Base-by-base conservation (phyloP, 2,329 filamentous ascomycete genomes). In the Tolypocladium nubicola region DNA sequence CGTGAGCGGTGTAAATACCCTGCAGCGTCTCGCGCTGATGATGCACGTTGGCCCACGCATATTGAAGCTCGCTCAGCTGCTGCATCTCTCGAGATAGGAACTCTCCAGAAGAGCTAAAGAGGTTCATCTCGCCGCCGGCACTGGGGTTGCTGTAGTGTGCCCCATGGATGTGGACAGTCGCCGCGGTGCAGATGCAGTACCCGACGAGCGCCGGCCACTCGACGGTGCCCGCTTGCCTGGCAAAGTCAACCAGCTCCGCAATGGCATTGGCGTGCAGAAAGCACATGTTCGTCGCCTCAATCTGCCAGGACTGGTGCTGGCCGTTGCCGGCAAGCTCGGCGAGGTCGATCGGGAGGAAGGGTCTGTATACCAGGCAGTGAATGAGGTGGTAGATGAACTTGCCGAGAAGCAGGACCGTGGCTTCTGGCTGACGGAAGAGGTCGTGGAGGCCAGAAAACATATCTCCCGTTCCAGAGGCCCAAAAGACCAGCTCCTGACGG, bases 291-390 rank as follows among this genome's bases (percentile, higher is more conserved):
- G 90, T 95, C 0, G 90, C 89, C 68, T 95, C 89, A 53, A 95
- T 93, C 68, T 95, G 90, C 90, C 90, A 96, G 35, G 89, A 92
- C 68, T 95, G 90, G 63, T 95, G 89, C 65, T 95, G 90, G 1
- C 88, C 88, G 0, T 83, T 87, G 16, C 88, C 88, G 14, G 88
- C 83, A 8, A 96, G 80, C 68, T 95, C 90, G 30, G 87, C 83
- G 4, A 95, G 77, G 68, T 95, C 88, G 60, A 96, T 88, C 0
- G 90, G 90, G 7, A 96, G 76, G 70, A 96, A 96, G 0, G 90
- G 90, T 19, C 90, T 83, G 67, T 95, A 96, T 49, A 95, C 86
- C 54, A 96, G 77, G 66, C 90, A 95, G 71, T 95, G 89, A 50
- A 94, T 86, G 16, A 94, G 78, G 67, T 96, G 90, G 65, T 94